Conservation (phyloP, 371 early-diverging fungal genomes). For the Caulochytrium protostelioides region DNA sequence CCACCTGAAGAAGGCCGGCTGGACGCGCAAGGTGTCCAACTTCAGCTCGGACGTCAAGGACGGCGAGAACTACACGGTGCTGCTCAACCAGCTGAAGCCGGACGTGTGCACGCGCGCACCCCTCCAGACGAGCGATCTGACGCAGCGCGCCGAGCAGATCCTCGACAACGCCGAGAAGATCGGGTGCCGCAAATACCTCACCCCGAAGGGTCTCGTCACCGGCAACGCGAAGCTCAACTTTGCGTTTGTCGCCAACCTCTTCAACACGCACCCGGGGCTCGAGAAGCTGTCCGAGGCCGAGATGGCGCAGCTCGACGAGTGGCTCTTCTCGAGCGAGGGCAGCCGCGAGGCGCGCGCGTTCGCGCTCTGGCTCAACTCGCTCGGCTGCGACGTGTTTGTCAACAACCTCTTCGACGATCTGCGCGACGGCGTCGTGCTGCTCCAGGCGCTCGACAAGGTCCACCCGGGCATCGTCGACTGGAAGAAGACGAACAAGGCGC, state of each 20-base stretch:
- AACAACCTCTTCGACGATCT: slow-evolving; percentile 71
- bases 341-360: slow-evolving; percentile 93
- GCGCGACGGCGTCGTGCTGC: slow-evolving; percentile 50
- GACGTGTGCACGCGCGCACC: slow-evolving; percentile 56
- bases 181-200: slow-evolving; percentile 76
- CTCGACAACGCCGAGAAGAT: slow-evolving; percentile 78
- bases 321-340: slow-evolving; percentile 56
- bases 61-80: slow-evolving; percentile 77
- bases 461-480: slow-evolving; percentile 71
- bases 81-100: slow-evolving; percentile 78
- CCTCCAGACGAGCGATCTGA: slow-evolving; percentile 45
- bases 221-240: slow-evolving; percentile 89
- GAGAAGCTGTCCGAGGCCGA: slow-evolving; percentile 70
- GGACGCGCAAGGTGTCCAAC: slow-evolving; percentile 65
- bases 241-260: slow-evolving; percentile 83
- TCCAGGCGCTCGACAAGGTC: slow-evolving; percentile 84
- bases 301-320: slow-evolving; percentile 63
- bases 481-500: slow-evolving; percentile 52
- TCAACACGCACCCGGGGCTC: slow-evolving; percentile 85
- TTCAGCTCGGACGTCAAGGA: slow-evolving; percentile 81
- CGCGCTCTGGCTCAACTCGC: slow-evolving; percentile 82
- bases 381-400: slow-evolving; percentile 85
- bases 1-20: slow-evolving; percentile 79
- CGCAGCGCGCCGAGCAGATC: slow-evolving; percentile 61
- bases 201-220: slow-evolving; percentile 71